Evolutionary conservation across 805 yeast species (phyloP).

Genomic region (Metschnikowia similis): DNA sequence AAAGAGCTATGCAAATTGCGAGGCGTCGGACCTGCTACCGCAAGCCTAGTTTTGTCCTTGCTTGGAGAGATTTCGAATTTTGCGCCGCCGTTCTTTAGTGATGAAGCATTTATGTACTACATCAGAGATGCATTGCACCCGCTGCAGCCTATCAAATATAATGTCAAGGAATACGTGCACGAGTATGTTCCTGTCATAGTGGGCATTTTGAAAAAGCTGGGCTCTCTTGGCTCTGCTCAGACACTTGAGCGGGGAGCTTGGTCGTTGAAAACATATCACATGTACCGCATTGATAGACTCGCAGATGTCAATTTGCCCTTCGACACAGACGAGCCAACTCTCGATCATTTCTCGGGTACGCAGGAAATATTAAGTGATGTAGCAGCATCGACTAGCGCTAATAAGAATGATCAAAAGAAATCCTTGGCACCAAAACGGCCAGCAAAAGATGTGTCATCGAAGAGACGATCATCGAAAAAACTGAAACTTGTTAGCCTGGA

Average conservation of each 20-base stretch:
- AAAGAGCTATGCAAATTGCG: slow-evolving; percentile 31
- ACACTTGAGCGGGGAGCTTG: slow-evolving; percentile 34
- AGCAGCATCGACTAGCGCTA: neutral
- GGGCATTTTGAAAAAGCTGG: slow-evolving; percentile 1
- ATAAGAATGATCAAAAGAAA: neutral
- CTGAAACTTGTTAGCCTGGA: neutral
- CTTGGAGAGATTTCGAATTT: slow-evolving; percentile 16
- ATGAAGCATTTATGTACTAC: slow-evolving; percentile 40
- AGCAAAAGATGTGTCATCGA: neutral
- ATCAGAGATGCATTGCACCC: slow-evolving; percentile 24
- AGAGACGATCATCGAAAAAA: neutral
- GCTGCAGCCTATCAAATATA: slow-evolving; percentile 36
- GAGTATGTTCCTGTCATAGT: slow-evolving; percentile 24
- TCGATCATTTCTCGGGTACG: slow-evolving; percentile 5
- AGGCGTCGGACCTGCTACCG: slow-evolving; percentile 53
- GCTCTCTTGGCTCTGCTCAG: slow-evolving; percentile 1
- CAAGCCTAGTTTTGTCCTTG: slow-evolving; percentile 40
- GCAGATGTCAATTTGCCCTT: slow-evolving; percentile 21
- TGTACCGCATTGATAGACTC: slow-evolving; percentile 22
- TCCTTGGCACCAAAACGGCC: neutral
- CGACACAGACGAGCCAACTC: slow-evolving; percentile 12
- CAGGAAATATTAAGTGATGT: neutral
- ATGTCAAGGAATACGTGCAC: slow-evolving; percentile 37
- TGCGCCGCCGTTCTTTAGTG: slow-evolving; percentile 47
- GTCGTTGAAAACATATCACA: slow-evolving; percentile 31